These are phyloP conservation scores for Przewalskia tangutica DNA, from an alignment of 257 asterid genomes.

Conservation along the genomic window DNA sequence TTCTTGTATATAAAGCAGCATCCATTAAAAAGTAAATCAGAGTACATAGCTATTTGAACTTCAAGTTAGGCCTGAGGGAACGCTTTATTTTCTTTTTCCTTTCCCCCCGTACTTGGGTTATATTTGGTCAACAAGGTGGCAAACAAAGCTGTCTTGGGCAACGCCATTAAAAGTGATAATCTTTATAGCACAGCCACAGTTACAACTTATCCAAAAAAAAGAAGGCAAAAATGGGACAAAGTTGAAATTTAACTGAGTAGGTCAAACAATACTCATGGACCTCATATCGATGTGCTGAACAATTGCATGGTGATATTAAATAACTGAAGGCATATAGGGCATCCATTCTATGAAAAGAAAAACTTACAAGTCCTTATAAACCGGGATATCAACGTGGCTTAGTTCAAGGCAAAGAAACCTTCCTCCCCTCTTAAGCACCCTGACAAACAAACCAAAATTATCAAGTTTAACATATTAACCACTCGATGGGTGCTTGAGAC, in stretches of 20 bases:
- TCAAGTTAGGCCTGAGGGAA: neutral
- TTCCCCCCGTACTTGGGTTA: neutral
- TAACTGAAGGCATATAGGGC: neutral
- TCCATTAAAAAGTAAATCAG: neutral
- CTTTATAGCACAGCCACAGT: neutral
- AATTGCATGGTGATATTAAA: neutral
- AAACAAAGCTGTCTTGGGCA: neutral
- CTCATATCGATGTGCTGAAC: neutral
- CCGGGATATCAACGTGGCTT: constrained; percentile 76
- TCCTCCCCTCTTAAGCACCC: constrained; percentile 95
- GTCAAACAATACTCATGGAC: neutral
- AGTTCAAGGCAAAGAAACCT: constrained; percentile 95
- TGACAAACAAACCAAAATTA: constrained; percentile 15
- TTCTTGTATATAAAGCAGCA: neutral
- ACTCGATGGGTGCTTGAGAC: neutral
- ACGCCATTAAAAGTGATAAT: neutral
- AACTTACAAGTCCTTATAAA: constrained; percentile 72
- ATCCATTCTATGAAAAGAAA: neutral
- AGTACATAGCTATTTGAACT: neutral
- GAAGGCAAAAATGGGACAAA: neutral
- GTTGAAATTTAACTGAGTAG: neutral
- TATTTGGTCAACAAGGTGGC: neutral
- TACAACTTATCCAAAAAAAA: neutral
- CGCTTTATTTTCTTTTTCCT: neutral
- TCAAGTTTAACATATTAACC: neutral